phyloP scores from a whole-genome alignment of 2,329 filamentous ascomycete species.

The Geosmithia putterillii region DNA sequence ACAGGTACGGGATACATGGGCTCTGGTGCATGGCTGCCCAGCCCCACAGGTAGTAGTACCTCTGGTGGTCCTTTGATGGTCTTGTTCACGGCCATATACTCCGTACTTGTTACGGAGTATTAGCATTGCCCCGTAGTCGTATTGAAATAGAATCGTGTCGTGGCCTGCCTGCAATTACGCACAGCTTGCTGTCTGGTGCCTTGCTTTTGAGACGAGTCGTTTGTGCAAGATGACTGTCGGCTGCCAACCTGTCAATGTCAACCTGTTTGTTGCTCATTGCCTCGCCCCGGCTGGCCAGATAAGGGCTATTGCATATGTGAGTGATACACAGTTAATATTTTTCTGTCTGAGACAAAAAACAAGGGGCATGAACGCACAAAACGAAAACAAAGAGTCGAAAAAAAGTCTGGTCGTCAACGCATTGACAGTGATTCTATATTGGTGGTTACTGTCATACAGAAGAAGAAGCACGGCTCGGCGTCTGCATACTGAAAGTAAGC shows the following conservation, averaged over 20 bases:
- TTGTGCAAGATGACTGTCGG: not conserved
- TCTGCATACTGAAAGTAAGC: too few species aligned
- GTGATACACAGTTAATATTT: not conserved
- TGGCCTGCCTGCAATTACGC: not conserved
- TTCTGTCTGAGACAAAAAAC: too few species aligned
- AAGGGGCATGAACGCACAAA: not conserved
- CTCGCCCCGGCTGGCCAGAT: not conserved
- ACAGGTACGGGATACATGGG: constrained; percentile 8
- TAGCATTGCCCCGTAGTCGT: not conserved
- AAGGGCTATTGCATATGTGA: not conserved
- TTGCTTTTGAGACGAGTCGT: not conserved
- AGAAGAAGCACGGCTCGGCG: too few species aligned
- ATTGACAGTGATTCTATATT: too few species aligned
- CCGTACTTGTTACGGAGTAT: too few species aligned
- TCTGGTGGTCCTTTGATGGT: not conserved
- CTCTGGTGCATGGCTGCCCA: constrained; percentile 23
- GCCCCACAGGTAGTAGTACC: constrained; percentile 14
- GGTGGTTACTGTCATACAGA: too few species aligned
- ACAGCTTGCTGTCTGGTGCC: not conserved
- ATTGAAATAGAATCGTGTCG: not conserved
- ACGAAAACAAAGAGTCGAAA: too few species aligned
- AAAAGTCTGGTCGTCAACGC: too few species aligned
- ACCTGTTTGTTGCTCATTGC: not conserved
- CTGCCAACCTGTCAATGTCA: too few species aligned
- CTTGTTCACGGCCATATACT: not conserved